These are phyloP conservation scores for Anthracocystis panici-leucophaei DNA, from an alignment of 1,284 basidiomycete species.

Conservation along the genomic window DNA sequence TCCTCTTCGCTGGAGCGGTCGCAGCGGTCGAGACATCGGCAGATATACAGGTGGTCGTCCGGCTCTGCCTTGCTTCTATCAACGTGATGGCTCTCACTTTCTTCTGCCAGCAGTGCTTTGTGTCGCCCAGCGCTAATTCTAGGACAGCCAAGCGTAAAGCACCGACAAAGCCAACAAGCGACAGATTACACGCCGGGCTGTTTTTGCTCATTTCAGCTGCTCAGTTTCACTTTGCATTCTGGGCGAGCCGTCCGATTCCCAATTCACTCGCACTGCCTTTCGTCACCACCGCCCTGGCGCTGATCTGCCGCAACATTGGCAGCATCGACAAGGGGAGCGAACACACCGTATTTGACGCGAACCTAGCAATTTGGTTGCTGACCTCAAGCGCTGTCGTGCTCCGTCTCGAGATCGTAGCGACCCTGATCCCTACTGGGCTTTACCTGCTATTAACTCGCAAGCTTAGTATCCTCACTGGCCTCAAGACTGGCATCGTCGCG, in stretches of 20 bases:
- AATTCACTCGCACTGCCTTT: constrained; percentile 90
- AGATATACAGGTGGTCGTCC: constrained; percentile 77
- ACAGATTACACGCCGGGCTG: neutral
- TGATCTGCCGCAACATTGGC: constrained; percentile 72
- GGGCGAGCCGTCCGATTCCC: constrained; percentile 90
- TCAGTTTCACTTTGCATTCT: constrained; percentile 93
- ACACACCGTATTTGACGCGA: neutral
- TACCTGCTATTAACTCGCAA: constrained; percentile 34
- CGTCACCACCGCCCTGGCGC: constrained; percentile 77
- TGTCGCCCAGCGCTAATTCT: neutral
- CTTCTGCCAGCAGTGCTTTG: constrained; percentile 76
- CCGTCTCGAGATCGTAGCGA: constrained; percentile 80
- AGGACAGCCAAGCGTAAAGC: neutral
- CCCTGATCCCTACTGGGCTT: constrained; percentile 55
- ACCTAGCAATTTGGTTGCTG: constrained; percentile 72
- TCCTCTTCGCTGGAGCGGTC: constrained; percentile 69
- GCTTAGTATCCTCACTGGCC: constrained; percentile 17
- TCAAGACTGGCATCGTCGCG: constrained; percentile 29
- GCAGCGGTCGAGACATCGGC: constrained; percentile 73
- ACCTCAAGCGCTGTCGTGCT: constrained; percentile 80
- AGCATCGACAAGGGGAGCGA: constrained; percentile 13
- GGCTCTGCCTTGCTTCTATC: constrained; percentile 79
- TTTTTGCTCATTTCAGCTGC: constrained; percentile 78
- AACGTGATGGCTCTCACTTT: constrained; percentile 79
- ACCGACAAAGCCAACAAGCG: too few species aligned